A percentile compares a stretch with the other conserved stretches of the same genome.
Conservation (phyloP, 805 yeast species). For the Wickerhamiella shivajii region DNA sequence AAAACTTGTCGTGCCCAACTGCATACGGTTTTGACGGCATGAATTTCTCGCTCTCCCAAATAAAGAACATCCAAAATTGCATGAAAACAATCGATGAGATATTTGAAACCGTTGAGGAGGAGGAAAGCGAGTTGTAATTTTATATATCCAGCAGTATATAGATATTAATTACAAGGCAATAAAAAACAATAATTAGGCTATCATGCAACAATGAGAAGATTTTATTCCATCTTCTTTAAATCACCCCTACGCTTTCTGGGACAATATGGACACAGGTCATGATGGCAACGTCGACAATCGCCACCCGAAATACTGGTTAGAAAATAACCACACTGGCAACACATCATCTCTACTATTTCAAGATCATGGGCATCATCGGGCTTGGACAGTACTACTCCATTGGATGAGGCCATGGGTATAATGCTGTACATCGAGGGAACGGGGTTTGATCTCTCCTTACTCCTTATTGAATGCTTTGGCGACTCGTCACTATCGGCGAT, state of each 20-base stretch:
- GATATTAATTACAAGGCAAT: no score
- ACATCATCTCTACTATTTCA: slow-evolving; percentile 23
- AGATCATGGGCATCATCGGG: background rate
- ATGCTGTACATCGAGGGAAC: no score
- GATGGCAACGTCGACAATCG: slow-evolving; percentile 22
- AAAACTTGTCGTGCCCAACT: slow-evolving; percentile 20
- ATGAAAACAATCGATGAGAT: slow-evolving; percentile 16
- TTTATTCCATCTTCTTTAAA: no score
- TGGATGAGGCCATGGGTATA: no score
- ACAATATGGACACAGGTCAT: slow-evolving; percentile 24
- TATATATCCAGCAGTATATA: no score
- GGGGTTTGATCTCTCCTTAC: no score
- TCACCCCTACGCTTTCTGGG: slow-evolving; percentile 17
- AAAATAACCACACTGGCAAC: slow-evolving; percentile 24
- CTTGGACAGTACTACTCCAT: no score
- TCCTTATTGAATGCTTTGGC: no score
- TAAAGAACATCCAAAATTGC: slow-evolving; percentile 25
- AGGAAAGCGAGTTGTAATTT: slow-evolving; percentile 2
- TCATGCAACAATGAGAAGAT: no score
- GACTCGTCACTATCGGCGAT: no score
- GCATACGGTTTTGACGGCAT: slow-evolving; percentile 53
- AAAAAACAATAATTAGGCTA: no score
- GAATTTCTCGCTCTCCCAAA: slow-evolving; percentile 33
- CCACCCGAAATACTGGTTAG: slow-evolving; percentile 19
- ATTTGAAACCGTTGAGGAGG: slow-evolving; percentile 12